These are phyloP conservation scores for Phaeoacremonium minimum DNA, from an alignment of 2,329 filamentous ascomycete species.

Conservation along the genomic window DNA sequence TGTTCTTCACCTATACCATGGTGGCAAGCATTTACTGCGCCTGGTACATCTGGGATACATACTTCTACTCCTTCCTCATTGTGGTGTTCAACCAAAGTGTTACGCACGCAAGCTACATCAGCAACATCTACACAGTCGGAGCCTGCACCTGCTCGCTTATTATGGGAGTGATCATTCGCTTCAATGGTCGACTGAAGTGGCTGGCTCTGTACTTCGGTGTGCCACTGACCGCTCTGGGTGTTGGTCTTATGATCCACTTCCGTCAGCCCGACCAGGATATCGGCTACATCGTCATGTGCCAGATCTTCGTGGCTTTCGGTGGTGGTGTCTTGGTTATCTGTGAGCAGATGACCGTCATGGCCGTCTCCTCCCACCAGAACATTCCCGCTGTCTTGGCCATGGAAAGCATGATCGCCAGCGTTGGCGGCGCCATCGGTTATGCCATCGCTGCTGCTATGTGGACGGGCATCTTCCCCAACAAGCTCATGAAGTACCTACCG, in stretches of 20 bases:
- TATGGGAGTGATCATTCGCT: slow-evolving; percentile 21
- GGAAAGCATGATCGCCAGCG: slow-evolving; percentile 53
- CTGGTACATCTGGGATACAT: slow-evolving; percentile 30
- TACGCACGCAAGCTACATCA: slow-evolving; percentile 29
- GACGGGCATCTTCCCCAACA: slow-evolving; percentile 52
- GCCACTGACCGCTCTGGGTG: slow-evolving; percentile 51
- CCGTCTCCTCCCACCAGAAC: slow-evolving; percentile 54
- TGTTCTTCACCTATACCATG: slow-evolving; percentile 31
- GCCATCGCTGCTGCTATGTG: slow-evolving; percentile 62
- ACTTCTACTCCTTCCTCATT: slow-evolving; percentile 33
- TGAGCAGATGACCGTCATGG: slow-evolving; percentile 58
- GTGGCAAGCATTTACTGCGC: slow-evolving; percentile 29
- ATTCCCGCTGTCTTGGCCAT: slow-evolving; percentile 57
- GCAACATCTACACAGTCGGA: slow-evolving; percentile 30
- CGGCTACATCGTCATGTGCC: slow-evolving; percentile 54
- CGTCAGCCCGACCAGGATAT: slow-evolving; percentile 45
- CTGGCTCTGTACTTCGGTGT: slow-evolving; percentile 41
- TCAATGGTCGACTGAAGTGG: slow-evolving; percentile 26
- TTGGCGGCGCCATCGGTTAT: slow-evolving; percentile 56
- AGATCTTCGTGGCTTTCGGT: slow-evolving; percentile 58
- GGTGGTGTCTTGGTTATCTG: slow-evolving; percentile 56
- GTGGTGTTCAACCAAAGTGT: slow-evolving; percentile 31
- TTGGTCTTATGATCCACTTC: slow-evolving; percentile 57
- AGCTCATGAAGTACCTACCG: slow-evolving; percentile 46
- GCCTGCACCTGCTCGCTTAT: slow-evolving; percentile 27